Conservation (phyloP, 805 yeast genomes). For the Wickerhamiella occidentalis region DNA sequence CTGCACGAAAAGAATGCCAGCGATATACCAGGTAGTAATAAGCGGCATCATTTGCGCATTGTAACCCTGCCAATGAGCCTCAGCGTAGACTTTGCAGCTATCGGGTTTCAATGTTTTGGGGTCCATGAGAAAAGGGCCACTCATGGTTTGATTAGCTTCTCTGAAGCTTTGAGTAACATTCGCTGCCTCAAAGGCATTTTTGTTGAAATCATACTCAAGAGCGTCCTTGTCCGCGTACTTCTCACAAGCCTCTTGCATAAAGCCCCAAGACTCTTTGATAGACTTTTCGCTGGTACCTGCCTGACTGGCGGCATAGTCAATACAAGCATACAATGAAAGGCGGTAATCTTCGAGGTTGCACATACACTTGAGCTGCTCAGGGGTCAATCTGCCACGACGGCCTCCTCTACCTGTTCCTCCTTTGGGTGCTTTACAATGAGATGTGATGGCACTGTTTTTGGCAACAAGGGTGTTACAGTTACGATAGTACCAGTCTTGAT, state of each 20-base stretch:
- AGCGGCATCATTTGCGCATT: neutral
- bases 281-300: neutral
- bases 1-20: constrained; percentile 2
- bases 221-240: neutral
- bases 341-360: constrained; percentile 2
- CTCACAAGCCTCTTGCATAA: neutral
- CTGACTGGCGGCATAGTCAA: neutral
- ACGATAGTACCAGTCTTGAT: constrained; percentile 4
- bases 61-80: constrained; percentile 1
- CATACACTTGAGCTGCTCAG: neutral
- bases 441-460: neutral
- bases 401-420: neutral
- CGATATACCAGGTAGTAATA: constrained; percentile 5
- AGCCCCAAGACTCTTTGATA: constrained; percentile 8
- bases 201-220: neutral
- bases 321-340: neutral
- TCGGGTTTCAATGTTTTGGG: neutral
- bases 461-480: neutral
- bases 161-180: neutral
- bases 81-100: neutral
- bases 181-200: neutral
- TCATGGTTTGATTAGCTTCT: constrained; percentile 1
- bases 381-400: neutral
- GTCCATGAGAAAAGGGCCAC: neutral
- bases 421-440: neutral